Evolutionary conservation across 768 basidiomycete genomes (phyloP).

Genomic region (Mycena kentingensis): DNA sequence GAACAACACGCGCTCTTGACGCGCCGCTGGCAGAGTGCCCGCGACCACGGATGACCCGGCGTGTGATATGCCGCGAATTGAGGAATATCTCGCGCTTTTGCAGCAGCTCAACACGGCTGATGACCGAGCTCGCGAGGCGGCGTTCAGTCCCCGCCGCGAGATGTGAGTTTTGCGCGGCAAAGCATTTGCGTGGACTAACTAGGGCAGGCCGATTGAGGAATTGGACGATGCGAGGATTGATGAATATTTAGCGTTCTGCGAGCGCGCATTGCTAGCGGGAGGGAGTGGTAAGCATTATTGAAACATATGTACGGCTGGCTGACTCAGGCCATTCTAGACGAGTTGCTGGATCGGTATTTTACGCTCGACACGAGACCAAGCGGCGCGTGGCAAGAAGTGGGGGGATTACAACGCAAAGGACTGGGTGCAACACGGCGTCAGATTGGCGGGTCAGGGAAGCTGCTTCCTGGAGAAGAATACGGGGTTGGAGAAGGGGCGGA

Average conservation of each 20-base stretch:
- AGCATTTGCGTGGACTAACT: conserved; percentile 14
- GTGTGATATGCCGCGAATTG: conserved; percentile 53
- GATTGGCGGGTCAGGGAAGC: conserved; percentile 13
- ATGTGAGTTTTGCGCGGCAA: conserved; percentile 43
- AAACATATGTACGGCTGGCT: conserved; percentile 1
- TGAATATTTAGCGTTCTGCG: conserved; percentile 67
- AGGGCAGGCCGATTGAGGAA: conserved; percentile 54
- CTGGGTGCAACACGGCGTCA: conserved; percentile 20
- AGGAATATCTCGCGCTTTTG: conserved; percentile 50
- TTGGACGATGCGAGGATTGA: conserved; percentile 56
- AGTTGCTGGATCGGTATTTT: conserved; percentile 44
- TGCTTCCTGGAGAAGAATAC: conserved; percentile 62
- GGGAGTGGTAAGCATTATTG: conserved; percentile 29
- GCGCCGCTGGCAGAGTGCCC: conserved; percentile 41
- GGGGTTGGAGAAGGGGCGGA: conserved; percentile 64
- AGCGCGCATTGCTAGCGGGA: conserved; percentile 47
- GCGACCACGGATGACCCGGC: conserved; percentile 55
- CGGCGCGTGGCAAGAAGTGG: conserved; percentile 13
- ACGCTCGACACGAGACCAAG: conserved; percentile 31
- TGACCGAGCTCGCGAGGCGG: conserved; percentile 29
- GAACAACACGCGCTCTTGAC: conserved; percentile 15
- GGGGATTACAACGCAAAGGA: neutral
- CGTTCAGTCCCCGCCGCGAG: conserved; percentile 45
- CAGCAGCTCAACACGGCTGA: conserved; percentile 39
- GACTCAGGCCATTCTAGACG: conserved; percentile 23